Evolutionary conservation across 148 eudicot genomes (phyloP), one percentile per base, ranked within the genome.

Genomic region (Hydrangea macrophylla): DNA sequence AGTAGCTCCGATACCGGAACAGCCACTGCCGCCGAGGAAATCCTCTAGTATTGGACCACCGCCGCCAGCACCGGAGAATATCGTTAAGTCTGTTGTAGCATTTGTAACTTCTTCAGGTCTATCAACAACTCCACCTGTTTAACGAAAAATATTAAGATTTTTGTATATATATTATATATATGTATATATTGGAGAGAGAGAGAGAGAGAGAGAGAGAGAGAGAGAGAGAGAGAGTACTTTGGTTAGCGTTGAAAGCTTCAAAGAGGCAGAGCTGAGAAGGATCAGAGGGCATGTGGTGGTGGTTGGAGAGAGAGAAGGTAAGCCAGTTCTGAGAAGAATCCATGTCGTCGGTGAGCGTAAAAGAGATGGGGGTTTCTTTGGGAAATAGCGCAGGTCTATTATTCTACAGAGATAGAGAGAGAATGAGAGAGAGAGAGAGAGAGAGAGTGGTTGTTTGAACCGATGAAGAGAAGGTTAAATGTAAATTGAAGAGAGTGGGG

Each of bases 21-120:
- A 58, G 20, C 59, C 64, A 6, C 82, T 32, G 15, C 58, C 71
- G 30, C 85, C 80, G 23, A 82, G 70, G 37, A 82, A 82, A 55
- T 82, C 81, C 55, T 79, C 86, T 7, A 82, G 86, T 62, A 79
- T 82, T 0, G 86, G 86, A 10, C 72, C 76, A 2, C 72, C 73
- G 7, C 56, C n/a, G n/a, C n/a, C n/a, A n/a, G n/a, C 73, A 6
- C 69, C 63, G 20, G 70, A 31, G 48, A 68, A 32, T 2, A 66
- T 62, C 9, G 73, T 35, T 24, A 65, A 59, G 60, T 70, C 73
- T n/a, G n/a, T 31, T 60, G 60, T 20, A 28, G 69, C 32, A 20
- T 4, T 40, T 40, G 45, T 15, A 40, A 7, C 45, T 40, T 40
- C 45, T 12, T 28, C 65, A 7, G 25, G 64, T 28, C 70, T 58